These are phyloP conservation scores for Spergularia azorica DNA, from an alignment of 179 eudicot species.

Conservation along the genomic window DNA sequence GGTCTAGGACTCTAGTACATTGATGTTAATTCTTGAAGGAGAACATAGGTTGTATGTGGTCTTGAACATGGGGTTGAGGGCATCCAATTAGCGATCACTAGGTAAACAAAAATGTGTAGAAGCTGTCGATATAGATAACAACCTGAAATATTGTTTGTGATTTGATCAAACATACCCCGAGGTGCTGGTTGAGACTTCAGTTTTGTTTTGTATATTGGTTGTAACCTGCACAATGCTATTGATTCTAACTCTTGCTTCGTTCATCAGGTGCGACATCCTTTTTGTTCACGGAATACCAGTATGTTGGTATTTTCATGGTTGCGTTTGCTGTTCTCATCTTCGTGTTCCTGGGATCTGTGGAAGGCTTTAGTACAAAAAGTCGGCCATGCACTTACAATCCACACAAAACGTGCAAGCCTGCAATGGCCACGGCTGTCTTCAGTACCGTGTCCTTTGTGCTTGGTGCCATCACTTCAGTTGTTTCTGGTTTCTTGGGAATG, in stretches of 20 bases:
- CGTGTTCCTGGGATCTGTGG: constrained; percentile 90
- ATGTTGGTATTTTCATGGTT: constrained; percentile 91
- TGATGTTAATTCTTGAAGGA: too few relatives aligned
- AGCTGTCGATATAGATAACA: too few relatives aligned
- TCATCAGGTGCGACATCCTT: constrained; percentile 65
- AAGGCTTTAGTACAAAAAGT: constrained; percentile 81
- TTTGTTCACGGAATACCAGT: constrained; percentile 73
- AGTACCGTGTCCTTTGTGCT: constrained; percentile 83
- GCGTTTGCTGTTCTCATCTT: constrained; percentile 84
- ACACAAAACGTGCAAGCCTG: constrained; percentile 77
- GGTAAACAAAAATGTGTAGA: too few relatives aligned
- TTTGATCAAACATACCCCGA: too few relatives aligned
- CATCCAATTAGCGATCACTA: too few relatives aligned
- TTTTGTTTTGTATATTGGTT: too few relatives aligned
- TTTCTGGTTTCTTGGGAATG: constrained; percentile 95
- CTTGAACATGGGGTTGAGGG: too few relatives aligned
- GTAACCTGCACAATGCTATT: neutral
- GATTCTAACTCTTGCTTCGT: neutral
- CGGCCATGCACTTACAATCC: constrained; percentile 72
- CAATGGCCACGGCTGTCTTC: constrained; percentile 84
- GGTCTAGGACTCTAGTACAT: too few relatives aligned
- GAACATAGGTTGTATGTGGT: too few relatives aligned
- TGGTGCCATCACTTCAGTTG: constrained; percentile 80
- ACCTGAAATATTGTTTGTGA: too few relatives aligned
- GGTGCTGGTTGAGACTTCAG: too few relatives aligned